Evolutionary conservation across 2,329 filamentous ascomycete genomes (phyloP).

Genomic region (Verticillium isaacii): DNA sequence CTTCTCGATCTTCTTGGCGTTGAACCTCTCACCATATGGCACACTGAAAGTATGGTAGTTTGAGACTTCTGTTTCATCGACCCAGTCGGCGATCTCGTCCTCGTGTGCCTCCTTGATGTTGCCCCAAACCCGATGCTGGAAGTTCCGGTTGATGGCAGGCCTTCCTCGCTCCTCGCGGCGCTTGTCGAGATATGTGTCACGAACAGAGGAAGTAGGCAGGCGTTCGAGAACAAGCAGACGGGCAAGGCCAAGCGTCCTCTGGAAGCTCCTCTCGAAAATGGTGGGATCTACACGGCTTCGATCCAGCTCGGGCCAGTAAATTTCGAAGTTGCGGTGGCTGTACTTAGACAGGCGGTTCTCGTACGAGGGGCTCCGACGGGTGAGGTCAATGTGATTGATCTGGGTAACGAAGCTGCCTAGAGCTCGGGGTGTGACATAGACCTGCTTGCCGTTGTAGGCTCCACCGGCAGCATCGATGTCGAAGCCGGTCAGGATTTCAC

Average conservation of each 20-base stretch:
- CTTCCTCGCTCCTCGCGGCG: slow-evolving; percentile 68
- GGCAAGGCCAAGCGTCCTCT: slow-evolving; percentile 70
- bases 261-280: slow-evolving; percentile 79
- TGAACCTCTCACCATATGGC: slow-evolving; percentile 58
- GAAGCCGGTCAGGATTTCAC: slow-evolving; percentile 82
- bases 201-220: slow-evolving; percentile 62
- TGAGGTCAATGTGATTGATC: slow-evolving; percentile 74
- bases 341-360: slow-evolving; percentile 86
- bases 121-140: slow-evolving; percentile 42
- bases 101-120: slow-evolving; percentile 76
- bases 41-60: slow-evolving; percentile 76
- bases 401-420: slow-evolving; percentile 78
- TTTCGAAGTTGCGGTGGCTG: slow-evolving; percentile 77
- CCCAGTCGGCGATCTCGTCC: slow-evolving; percentile 81
- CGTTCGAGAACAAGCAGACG: slow-evolving; percentile 75
- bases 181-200: slow-evolving; percentile 67
- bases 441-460: slow-evolving; percentile 75
- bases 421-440: slow-evolving; percentile 74
- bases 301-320: slow-evolving; percentile 73
- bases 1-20: slow-evolving; percentile 72
- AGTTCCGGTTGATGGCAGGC: slow-evolving; percentile 46
- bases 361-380: slow-evolving; percentile 77
- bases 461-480: slow-evolving; percentile 82
- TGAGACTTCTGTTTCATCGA: slow-evolving; percentile 69
- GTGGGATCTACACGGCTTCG: slow-evolving; percentile 76